A percentile compares a stretch with the other conserved stretches of the same genome.
Evolutionary conservation across 345 rosid species (phyloP).

Genomic region (Gynandropsis gynandra): DNA sequence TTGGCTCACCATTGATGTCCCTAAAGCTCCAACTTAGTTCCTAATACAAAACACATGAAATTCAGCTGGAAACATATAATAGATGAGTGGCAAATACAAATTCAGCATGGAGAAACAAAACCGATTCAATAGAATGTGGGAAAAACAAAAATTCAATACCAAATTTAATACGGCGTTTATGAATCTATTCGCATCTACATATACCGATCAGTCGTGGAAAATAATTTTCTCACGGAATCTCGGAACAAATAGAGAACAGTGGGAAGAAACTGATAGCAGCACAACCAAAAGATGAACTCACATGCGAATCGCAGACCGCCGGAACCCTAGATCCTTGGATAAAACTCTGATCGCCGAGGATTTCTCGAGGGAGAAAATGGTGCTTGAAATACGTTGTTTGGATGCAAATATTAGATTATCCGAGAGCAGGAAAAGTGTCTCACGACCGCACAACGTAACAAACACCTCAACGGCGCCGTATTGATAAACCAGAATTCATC

Average conservation of each 20-base stretch:
- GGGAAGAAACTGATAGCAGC: too few species aligned
- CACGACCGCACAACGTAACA: not conserved
- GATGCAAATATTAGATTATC: not conserved
- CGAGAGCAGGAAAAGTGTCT: not conserved
- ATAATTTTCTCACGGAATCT: not conserved
- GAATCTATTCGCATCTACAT: too few species aligned
- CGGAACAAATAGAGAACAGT: not conserved
- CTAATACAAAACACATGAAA: constrained; percentile 10
- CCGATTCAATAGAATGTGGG: too few species aligned
- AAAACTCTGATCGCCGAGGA: constrained; percentile 5
- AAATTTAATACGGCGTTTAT: too few species aligned
- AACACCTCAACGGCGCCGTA: not conserved
- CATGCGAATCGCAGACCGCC: constrained; percentile 19
- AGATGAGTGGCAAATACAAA: not conserved
- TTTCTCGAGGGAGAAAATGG: not conserved
- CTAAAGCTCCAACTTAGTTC: constrained; percentile 11
- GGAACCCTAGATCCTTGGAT: constrained; percentile 7
- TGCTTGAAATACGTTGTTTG: not conserved
- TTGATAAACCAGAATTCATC: not conserved
- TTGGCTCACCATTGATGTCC: constrained; percentile 28
- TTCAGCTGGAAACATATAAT: not conserved
- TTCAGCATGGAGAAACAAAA: too few species aligned
- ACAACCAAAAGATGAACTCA: constrained; percentile 6
- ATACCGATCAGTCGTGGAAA: too few species aligned
- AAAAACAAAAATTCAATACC: too few species aligned